Percentiles rank a stretch among this genome's conserved stretches.
Evolutionary conservation across 148 eudicot genomes (phyloP).

Genomic region (Fagopyrum tataricum): DNA sequence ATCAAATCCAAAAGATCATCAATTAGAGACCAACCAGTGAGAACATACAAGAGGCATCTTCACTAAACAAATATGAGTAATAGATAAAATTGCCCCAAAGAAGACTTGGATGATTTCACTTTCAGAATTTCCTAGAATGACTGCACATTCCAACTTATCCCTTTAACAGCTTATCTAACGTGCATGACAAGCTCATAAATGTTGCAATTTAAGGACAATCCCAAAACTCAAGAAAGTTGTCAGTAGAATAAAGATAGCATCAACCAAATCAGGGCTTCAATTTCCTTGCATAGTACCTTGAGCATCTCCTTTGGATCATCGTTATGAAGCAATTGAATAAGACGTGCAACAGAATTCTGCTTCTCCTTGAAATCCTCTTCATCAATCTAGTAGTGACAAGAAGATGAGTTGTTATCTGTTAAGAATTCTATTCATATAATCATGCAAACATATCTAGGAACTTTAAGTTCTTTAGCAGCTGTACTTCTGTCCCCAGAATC

Average conservation of each 20-base stretch:
- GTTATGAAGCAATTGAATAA: conserved; percentile 81
- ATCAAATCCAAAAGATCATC: too few relatives aligned
- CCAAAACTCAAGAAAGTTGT: not conserved
- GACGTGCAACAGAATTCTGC: conserved; percentile 95
- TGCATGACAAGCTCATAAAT: not conserved
- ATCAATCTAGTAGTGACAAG: conserved; percentile 42
- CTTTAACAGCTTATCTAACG: not conserved
- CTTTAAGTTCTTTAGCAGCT: not conserved
- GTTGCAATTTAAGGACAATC: not conserved
- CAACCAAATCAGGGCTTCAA: not conserved
- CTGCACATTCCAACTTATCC: not conserved
- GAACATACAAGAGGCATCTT: too few relatives aligned
- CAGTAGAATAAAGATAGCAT: not conserved
- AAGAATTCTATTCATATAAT: not conserved
- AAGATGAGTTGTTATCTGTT: not conserved
- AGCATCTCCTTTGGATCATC: conserved; percentile 87
- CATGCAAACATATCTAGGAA: not conserved
- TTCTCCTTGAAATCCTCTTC: conserved; percentile 94
- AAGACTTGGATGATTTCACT: too few relatives aligned
- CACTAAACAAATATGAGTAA: too few relatives aligned
- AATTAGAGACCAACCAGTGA: too few relatives aligned
- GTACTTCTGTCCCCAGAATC: not conserved
- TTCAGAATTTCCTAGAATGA: not conserved
- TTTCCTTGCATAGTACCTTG: conserved; percentile 37
- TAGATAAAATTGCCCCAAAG: too few relatives aligned